phyloP scores from a whole-genome alignment of 352 stramenopile species.

The Pythium monospermum region DNA sequence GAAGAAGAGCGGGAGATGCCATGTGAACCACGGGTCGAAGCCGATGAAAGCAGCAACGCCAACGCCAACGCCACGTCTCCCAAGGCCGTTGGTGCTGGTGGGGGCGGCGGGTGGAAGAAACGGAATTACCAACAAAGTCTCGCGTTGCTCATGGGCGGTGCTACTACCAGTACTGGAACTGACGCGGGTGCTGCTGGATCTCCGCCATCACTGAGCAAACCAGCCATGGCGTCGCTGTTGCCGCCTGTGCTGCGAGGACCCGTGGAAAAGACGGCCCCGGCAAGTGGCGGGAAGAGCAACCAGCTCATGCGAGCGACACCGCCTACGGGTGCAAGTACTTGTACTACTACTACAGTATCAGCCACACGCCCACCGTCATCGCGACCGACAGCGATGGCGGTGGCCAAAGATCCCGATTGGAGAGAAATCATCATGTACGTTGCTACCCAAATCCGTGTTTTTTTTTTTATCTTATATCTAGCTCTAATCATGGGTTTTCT shows the following conservation, averaged over 20 bases:
- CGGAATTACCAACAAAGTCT: neutral
- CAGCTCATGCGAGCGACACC: conserved; percentile 1
- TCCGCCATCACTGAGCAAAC: neutral
- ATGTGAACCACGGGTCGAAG: too few species aligned
- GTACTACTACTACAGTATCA: too few species aligned
- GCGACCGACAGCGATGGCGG: conserved; percentile 5
- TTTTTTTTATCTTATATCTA: too few species aligned
- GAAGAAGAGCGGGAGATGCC: too few species aligned
- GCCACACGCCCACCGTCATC: conserved; percentile 10
- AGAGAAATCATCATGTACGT: conserved; percentile 24
- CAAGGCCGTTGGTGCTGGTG: too few species aligned
- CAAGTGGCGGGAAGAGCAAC: neutral
- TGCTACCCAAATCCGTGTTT: neutral
- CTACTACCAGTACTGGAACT: neutral
- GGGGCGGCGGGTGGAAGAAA: conserved; percentile 3
- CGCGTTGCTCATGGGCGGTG: conserved; percentile 9
- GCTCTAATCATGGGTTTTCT: too few species aligned
- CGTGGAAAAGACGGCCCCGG: neutral
- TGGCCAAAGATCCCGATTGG: conserved; percentile 20
- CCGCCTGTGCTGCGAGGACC: conserved; percentile 15
- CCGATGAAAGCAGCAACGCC: neutral
- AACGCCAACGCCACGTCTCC: too few species aligned
- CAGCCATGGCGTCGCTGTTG: conserved; percentile 4
- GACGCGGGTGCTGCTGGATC: too few species aligned
- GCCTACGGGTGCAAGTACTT: too few species aligned